Evolutionary conservation across 2,329 filamentous ascomycete species (phyloP).

Genomic region (Penicillium sp.): DNA sequence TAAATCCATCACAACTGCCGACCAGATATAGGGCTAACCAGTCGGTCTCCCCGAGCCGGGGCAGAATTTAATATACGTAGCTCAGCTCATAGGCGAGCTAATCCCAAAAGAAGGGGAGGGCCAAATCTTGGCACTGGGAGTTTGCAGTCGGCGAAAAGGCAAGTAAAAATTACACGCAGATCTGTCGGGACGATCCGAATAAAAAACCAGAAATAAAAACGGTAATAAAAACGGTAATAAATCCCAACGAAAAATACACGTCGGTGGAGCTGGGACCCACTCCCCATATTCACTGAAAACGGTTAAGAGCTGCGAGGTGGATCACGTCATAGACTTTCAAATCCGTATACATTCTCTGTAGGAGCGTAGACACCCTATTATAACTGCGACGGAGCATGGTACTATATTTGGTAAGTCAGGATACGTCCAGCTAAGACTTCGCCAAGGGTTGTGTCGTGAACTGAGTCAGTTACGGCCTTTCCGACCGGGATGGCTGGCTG

Average conservation of each 20-base stretch:
- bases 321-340: conserved; percentile 15
- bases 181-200: conserved; percentile 14
- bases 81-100: background rate
- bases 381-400: background rate
- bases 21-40: background rate
- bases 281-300: background rate
- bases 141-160: background rate
- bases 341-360: background rate
- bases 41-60: conserved; percentile 1
- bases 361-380: background rate
- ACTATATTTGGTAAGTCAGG: background rate
- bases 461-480: background rate
- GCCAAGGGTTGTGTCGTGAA: background rate
- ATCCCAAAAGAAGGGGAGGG: background rate
- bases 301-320: conserved; percentile 4
- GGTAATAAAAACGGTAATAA: background rate
- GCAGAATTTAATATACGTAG: background rate
- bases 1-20: background rate
- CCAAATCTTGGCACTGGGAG: background rate
- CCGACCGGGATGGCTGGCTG: conserved; percentile 5
- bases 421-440: background rate
- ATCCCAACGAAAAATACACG: background rate
- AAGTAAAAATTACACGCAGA: background rate
- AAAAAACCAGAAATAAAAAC: background rate
- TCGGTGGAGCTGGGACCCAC: background rate